Evolutionary conservation across 352 stramenopile genomes (phyloP).

Genomic region (Lagenidium giganteum): DNA sequence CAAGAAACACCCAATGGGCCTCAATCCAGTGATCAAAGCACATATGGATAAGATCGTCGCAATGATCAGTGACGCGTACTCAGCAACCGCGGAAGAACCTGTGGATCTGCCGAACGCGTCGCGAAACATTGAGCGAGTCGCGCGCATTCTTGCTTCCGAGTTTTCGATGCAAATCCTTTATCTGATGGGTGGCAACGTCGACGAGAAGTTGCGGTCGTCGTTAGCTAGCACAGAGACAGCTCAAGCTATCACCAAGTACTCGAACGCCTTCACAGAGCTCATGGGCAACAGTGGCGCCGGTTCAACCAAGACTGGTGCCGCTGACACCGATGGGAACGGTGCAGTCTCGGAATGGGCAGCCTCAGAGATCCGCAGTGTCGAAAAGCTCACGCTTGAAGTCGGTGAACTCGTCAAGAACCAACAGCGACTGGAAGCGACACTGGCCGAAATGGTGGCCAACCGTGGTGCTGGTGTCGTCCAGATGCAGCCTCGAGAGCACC

Average conservation of each 20-base stretch:
- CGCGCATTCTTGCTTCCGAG: constrained; percentile 49
- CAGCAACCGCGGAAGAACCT: constrained; percentile 42
- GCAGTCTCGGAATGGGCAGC: no score
- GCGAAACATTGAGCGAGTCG: constrained; percentile 48
- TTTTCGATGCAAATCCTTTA: constrained; percentile 63
- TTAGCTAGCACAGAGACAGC: constrained; percentile 32
- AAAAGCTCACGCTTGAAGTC: no score
- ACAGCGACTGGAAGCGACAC: no score
- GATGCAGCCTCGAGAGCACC: no score
- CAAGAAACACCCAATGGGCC: constrained; percentile 28
- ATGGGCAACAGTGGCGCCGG: no score
- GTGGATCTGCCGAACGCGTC: constrained; percentile 39
- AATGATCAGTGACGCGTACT: constrained; percentile 73
- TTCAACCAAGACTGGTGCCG: no score
- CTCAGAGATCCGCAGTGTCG: no score
- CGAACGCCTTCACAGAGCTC: constrained; percentile 55
- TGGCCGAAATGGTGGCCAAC: no score
- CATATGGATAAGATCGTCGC: constrained; percentile 66
- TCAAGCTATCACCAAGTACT: constrained; percentile 37
- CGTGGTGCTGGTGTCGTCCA: no score
- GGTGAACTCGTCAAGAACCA: no score
- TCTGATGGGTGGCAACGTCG: constrained; percentile 26
- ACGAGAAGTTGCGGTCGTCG: constrained; percentile 23
- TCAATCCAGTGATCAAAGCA: constrained; percentile 53
- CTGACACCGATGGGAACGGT: no score